Base-by-base conservation (phyloP, 768 basidiomycete genomes). In the Tephrocybe sp. region DNA sequence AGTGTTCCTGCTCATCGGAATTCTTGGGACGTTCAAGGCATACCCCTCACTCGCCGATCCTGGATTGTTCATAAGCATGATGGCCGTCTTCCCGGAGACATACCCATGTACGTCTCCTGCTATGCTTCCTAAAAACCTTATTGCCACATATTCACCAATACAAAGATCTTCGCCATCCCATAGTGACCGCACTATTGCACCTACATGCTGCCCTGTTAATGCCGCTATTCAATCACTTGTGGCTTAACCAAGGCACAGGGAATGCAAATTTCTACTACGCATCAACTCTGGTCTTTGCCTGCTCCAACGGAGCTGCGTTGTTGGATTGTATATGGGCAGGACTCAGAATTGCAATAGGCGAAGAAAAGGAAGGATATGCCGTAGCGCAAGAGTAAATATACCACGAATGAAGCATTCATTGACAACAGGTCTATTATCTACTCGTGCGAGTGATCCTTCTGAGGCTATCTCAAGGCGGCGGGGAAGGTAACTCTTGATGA, bases 241-340 rank as follows among this genome's bases (percentile, higher is more conserved):
- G 97, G 96, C 79, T 98, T 5, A 76, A 75, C 8, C 88, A 93
- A 50, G 94, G 93, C 1, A 90, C 93, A 4, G 97, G 93, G 2
- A 98, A 99, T 62, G 94, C 96, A 40, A 98, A 98, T 67, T 99
- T 99, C 71, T 98, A 91, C 72, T 99, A 98, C 61, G 97, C 97
- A 0, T 86, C 88, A 3, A 98, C 94, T 2, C 75, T 98, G 54
- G 96, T 99, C 14, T 93, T 94, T 67, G 94, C 93, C 0, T 78
- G 93, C 57, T 88, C 86, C 2, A 88, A 90, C 57, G 93, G 92
- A 0, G 80, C 88, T n/a, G 87, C 87, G 15, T 62, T 94, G 11
- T 73, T 93, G 2, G 96, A 97, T 63, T 83, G 82, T 24, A 73
- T 91, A 24, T 90, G 86, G 77, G 90, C 93, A 0, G 88, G 88